Conservation (phyloP, 257 asterid species). For the Fraxinus pennsylvanica region DNA sequence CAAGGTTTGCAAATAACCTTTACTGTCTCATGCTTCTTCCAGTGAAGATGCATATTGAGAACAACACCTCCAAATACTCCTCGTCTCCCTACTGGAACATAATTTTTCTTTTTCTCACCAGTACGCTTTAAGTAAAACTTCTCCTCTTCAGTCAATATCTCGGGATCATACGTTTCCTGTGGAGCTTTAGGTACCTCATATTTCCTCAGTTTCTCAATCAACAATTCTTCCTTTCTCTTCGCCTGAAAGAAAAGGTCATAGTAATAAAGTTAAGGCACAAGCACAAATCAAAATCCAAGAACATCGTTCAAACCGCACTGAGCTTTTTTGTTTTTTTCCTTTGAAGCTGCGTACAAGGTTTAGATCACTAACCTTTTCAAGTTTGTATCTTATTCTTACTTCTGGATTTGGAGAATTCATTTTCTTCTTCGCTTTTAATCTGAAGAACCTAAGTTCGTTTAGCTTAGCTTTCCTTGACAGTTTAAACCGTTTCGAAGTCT, state of each 20-base stretch:
- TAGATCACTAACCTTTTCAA: conserved; percentile 67
- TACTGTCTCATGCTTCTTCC: conserved; percentile 94
- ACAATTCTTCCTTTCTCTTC: conserved; percentile 87
- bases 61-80: conserved; percentile 99
- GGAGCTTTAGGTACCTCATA: conserved; percentile 67
- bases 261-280: conserved; percentile 2
- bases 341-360: neutral
- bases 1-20: conserved; percentile 92
- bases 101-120: conserved; percentile 90
- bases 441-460: conserved; percentile 80
- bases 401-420: conserved; percentile 96
- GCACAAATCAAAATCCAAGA: neutral
- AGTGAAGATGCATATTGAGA: conserved; percentile 96
- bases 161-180: conserved; percentile 80
- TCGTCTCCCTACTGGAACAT: conserved; percentile 84
- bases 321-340: neutral
- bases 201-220: conserved; percentile 89
- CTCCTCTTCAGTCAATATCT: conserved; percentile 93
- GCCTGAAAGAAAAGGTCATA: conserved; percentile 48
- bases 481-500: conserved; percentile 32
- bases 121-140: conserved; percentile 83
- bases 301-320: neutral
- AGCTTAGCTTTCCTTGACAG: conserved; percentile 72
- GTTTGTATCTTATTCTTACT: conserved; percentile 88
- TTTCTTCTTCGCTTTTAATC: conserved; percentile 94